Evolutionary conservation across 441 rosid genomes (phyloP), one percentile per base, ranked within the genome.

Genomic region (Gossypium laxum): DNA sequence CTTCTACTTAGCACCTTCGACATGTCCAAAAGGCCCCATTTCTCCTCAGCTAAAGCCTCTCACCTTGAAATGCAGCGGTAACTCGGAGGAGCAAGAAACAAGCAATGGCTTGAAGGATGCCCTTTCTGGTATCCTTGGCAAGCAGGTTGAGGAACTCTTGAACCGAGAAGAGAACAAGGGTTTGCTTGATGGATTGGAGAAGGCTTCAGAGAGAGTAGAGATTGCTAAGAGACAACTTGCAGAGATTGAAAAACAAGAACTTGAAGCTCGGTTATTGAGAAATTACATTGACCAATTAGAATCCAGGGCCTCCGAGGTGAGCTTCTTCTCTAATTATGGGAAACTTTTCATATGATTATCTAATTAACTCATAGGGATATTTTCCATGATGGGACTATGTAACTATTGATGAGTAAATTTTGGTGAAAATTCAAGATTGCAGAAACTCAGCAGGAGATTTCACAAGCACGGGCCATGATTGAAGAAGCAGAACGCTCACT

Each of bases 121-220:
- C 5, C 64, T 89, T 48, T 84, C 96, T 17, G 87, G 94, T 14
- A 56, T 89, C 26, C 92, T 89, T 76, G 88, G 80, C 55, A 69
- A 79, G 59, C 86, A 83, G 74, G 90, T 88, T 1, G 95, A 88
- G 76, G 90, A 87, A 74, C 85, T 91, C 0, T 63, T 93, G 78
- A 81, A 69, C 77, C 82, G 83, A 66, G 87, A 90, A 71, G 98
- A 90, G 81, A 93, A 93, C 79, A 85, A 74, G 72, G 83, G 0
- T 0, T 78, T 93, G 84, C 86, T 91, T 38, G 92, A 89, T 68
- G 98, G 90, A 71, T 79, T 91, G 74, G 92, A 86, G 65, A 82
- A 77, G 69, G 96, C 97, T 21, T 86, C 92, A n/a, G 57, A 61
- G 79, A 87, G 95, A 63, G 97, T 93, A 45, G 93, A 93, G 41